These are phyloP conservation scores for Tetrapisispora arboricola DNA, from an alignment of 805 yeast species.

Conservation along the genomic window DNA sequence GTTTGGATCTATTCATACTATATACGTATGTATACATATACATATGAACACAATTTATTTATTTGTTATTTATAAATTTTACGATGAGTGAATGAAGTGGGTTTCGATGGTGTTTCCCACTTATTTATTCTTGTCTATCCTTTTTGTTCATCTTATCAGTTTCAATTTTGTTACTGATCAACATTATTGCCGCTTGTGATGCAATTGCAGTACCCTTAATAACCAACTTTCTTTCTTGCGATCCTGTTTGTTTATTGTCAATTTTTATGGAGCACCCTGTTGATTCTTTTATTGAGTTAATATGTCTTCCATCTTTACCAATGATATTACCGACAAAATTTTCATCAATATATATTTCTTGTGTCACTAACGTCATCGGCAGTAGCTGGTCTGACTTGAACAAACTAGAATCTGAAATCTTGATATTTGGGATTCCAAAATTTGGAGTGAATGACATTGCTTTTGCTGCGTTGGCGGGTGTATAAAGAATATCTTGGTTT, in stretches of 20 bases:
- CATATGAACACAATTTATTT: too few relatives aligned
- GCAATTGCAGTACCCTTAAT: constrained; percentile 58
- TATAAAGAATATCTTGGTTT: constrained; percentile 7
- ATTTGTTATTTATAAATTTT: too few relatives aligned
- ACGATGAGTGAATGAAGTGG: too few relatives aligned
- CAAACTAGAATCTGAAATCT: not conserved
- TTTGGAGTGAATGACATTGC: constrained; percentile 21
- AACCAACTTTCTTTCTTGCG: constrained; percentile 51
- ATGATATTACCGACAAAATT: constrained; percentile 74
- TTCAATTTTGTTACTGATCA: constrained; percentile 64
- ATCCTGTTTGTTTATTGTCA: constrained; percentile 45
- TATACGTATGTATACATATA: too few relatives aligned
- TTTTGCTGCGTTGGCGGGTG: constrained; percentile 21
- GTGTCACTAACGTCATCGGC: constrained; percentile 37
- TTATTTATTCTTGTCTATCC: constrained; percentile 5
- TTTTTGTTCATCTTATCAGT: constrained; percentile 45
- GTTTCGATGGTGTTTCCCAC: too few relatives aligned
- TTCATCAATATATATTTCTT: constrained; percentile 67
- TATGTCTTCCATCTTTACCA: constrained; percentile 78
- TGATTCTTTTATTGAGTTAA: constrained; percentile 62
- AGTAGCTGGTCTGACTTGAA: not conserved
- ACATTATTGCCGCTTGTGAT: constrained; percentile 60
- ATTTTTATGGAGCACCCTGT: constrained; percentile 71
- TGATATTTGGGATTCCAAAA: constrained; percentile 17
- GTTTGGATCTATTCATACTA: too few relatives aligned